Conservation (phyloP, 2,329 filamentous ascomycete species). For the Aureobasidium melanogenum region DNA sequence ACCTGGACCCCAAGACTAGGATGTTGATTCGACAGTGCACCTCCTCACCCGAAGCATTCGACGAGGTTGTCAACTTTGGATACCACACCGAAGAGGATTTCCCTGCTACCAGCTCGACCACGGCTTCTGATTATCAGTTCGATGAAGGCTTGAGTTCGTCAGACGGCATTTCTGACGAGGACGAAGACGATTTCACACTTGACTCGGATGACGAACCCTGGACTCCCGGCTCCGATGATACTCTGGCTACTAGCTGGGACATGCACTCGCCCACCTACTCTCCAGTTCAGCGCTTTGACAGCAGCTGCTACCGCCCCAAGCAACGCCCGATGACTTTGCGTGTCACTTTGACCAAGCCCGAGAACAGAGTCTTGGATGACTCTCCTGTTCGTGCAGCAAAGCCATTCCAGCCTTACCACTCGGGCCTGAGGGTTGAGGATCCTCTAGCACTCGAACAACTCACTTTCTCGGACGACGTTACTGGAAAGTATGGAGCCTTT, state of each 20-base stretch:
- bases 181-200: conserved; percentile 1
- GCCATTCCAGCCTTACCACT: neutral
- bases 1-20: conserved; percentile 81
- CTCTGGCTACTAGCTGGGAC: neutral
- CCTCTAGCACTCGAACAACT: conserved; percentile 49
- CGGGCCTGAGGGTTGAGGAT: conserved; percentile 23
- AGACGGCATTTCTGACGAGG: conserved; percentile 7
- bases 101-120: neutral
- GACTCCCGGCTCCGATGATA: neutral
- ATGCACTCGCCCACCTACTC: neutral
- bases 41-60: conserved; percentile 86
- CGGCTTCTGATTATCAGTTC: neutral
- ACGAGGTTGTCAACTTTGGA: conserved; percentile 88
- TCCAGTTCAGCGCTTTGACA: conserved; percentile 5
- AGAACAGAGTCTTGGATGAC: conserved; percentile 67
- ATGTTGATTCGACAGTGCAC: conserved; percentile 79
- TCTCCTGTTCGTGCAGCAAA: neutral
- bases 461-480: conserved; percentile 29
- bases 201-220: neutral
- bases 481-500: conserved; percentile 35
- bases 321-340: conserved; percentile 89
- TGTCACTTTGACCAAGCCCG: conserved; percentile 88
- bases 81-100: conserved; percentile 48
- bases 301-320: conserved; percentile 21
- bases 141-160: conserved; percentile 1